Percentiles rank a stretch among this genome's conserved stretches.
phyloP scores from a whole-genome alignment of 345 rosid species.

The Salix viminalis region DNA sequence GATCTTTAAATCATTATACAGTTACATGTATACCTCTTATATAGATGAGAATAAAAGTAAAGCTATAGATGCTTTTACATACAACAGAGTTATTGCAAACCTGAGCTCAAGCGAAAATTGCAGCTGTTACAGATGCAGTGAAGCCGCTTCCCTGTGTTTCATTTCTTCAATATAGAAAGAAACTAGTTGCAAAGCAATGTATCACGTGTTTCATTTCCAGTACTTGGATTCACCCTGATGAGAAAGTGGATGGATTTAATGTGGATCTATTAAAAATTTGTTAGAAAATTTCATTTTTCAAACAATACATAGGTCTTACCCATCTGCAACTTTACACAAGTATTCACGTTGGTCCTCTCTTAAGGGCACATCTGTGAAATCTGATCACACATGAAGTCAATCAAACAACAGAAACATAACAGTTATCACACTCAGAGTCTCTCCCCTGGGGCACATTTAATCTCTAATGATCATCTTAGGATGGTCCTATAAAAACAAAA shows the following conservation, averaged over 20 bases:
- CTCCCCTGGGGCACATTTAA: not conserved
- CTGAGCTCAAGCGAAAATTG: constrained; percentile 20
- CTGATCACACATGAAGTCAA: constrained; percentile 30
- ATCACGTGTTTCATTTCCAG: constrained; percentile 80
- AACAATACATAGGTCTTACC: constrained; percentile 39
- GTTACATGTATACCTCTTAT: not conserved
- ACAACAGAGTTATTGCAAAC: not conserved
- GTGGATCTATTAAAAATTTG: not conserved
- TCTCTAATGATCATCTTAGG: not conserved
- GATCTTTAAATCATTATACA: not conserved
- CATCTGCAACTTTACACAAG: constrained; percentile 82
- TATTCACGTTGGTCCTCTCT: constrained; percentile 86
- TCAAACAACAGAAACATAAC: not conserved
- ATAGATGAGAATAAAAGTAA: not conserved
- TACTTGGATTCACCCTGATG: constrained; percentile 61
- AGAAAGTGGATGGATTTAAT: not conserved
- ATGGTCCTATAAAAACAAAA: not conserved
- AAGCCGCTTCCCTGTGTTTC: not conserved
- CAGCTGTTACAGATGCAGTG: constrained; percentile 7
- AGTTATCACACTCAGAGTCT: not conserved
- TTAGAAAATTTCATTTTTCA: not conserved
- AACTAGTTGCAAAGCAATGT: constrained; percentile 72
- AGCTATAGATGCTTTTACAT: not conserved
- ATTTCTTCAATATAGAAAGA: not conserved
- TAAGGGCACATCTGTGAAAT: constrained; percentile 89